These are phyloP conservation scores for Rachicladosporium sp. DNA, from an alignment of 2,329 filamentous ascomycete species.

Conservation along the genomic window DNA sequence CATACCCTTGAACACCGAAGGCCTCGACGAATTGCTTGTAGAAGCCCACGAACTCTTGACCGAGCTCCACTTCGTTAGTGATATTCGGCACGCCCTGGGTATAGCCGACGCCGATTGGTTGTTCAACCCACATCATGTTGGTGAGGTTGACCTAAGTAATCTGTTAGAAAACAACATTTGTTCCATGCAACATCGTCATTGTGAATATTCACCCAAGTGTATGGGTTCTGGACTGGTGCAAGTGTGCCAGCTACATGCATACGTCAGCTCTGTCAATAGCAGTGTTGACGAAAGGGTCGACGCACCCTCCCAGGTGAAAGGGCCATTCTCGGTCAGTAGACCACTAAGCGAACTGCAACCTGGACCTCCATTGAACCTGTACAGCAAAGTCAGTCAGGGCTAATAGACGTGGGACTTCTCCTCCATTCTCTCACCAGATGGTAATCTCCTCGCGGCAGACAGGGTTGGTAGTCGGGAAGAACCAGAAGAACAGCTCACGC, in stretches of 20 bases:
- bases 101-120: slow-evolving; percentile 37
- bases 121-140: slow-evolving; percentile 59
- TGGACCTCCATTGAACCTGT: slow-evolving; percentile 14
- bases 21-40: slow-evolving; percentile 44
- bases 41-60: slow-evolving; percentile 36
- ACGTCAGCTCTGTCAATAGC: no score
- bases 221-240: slow-evolving; percentile 31
- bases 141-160: slow-evolving; percentile 39
- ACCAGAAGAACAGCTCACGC: slow-evolving; percentile 42
- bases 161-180: neutral
- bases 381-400: no score
- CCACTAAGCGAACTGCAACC: slow-evolving; percentile 12
- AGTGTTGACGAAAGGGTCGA: no score
- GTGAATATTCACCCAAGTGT: slow-evolving; percentile 27
- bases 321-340: slow-evolving; percentile 11
- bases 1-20: slow-evolving; percentile 38
- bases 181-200: slow-evolving; percentile 17
- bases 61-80: slow-evolving; percentile 36
- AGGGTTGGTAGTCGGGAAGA: slow-evolving; percentile 40
- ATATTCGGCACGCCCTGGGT: slow-evolving; percentile 32
- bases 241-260: slow-evolving; percentile 18
- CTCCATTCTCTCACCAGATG: slow-evolving; percentile 29
- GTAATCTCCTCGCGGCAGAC: slow-evolving; percentile 37
- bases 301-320: slow-evolving; percentile 30
- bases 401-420: neutral